Evolutionary conservation across 352 stramenopile genomes (phyloP), one percentile per base, ranked within the genome.

Genomic region (Phytophthora pini): DNA sequence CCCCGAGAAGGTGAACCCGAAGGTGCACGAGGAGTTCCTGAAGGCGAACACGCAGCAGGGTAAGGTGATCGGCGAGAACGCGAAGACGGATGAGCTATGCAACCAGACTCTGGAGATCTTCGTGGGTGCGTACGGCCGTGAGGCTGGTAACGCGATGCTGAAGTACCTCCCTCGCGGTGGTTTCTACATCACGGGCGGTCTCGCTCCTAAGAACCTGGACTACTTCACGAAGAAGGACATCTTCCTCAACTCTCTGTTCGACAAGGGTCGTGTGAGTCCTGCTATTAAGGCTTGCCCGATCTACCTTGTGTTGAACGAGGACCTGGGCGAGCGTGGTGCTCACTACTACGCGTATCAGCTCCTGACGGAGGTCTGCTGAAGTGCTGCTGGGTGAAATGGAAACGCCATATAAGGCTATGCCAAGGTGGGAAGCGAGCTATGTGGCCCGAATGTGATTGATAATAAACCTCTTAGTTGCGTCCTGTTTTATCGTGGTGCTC

Each of bases 141-240:
- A 99, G 78, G 92, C 94, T 57, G 96, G 97, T 46, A 97, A 94
- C 70, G 86, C 89, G 52, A 89, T 88, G 50, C 85, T 99, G 56
- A 98, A 98, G 76, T 98, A 93, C 63, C 86, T 99, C 60, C 96
- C 96, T 41, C 95, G 87, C 22, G 96, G 96, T 72, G 97, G 97
- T 31, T 90, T 99, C 58, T 99, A 98, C 86, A 90, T 99, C 49
- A 97, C 94, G 8, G 97, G 97, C 31, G 96, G 96, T 51, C 86
- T 99, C 38, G 98, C 97, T 34, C 91, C 91, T 2, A 99, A 99
- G 82, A 98, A 99, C 74, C 80, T 99, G 41, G 77, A 94, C 65
- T 94, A 93, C 59, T 98, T 99, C 72, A 86, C 76, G 26, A 85
- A 87, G 65, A 77, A 79, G 61, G 65, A 76, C 24, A 74, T 82